Evolutionary conservation across 495 filamentous ascomycete genomes (phyloP).

Genomic region (Penicillium psychrofluorescens): DNA sequence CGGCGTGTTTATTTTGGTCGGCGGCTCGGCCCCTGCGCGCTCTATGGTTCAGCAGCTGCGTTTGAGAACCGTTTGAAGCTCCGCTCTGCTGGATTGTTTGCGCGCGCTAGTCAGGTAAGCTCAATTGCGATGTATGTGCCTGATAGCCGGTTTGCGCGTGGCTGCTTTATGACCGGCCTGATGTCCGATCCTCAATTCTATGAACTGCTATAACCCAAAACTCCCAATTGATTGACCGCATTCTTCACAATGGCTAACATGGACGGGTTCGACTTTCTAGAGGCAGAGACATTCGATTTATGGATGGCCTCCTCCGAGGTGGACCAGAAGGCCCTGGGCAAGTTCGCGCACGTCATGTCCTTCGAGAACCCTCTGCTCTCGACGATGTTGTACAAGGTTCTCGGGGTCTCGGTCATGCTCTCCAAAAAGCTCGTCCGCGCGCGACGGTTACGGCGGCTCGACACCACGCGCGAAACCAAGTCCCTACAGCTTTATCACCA

Average conservation of each 20-base stretch:
- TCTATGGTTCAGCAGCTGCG: conserved; percentile 25
- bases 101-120: conserved; percentile 26
- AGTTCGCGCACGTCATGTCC: conserved; percentile 66
- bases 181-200: background rate
- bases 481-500: conserved; percentile 78
- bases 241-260: conserved; percentile 12
- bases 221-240: background rate
- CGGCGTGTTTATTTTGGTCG: conserved; percentile 1
- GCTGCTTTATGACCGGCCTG: background rate
- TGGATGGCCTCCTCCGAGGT: conserved; percentile 92
- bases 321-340: conserved; percentile 87
- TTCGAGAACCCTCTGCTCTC: conserved; percentile 69
- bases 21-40: conserved; percentile 12
- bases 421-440: conserved; percentile 78
- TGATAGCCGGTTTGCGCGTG: background rate
- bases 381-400: conserved; percentile 75
- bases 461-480: conserved; percentile 70
- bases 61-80: conserved; percentile 19
- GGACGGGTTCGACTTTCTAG: conserved; percentile 6
- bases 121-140: background rate
- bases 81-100: conserved; percentile 15
- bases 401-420: conserved; percentile 84
- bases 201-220: background rate
- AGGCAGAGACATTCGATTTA: conserved; percentile 20
- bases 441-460: conserved; percentile 73